Conservation (phyloP, 2,329 filamentous ascomycete genomes). For the Ceratocystis albifundus region DNA sequence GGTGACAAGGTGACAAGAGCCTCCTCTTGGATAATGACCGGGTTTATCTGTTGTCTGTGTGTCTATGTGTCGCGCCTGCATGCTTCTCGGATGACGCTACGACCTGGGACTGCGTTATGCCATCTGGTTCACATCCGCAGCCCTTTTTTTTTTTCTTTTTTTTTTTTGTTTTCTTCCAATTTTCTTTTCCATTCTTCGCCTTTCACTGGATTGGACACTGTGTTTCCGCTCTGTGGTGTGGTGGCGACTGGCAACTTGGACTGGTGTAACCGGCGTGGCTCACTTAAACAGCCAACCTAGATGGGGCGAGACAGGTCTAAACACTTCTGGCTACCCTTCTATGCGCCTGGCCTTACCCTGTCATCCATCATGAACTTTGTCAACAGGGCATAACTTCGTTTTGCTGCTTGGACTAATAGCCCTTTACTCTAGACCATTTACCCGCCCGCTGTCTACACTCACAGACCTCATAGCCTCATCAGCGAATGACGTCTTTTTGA, state of each 20-base stretch:
- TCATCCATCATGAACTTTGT: neutral
- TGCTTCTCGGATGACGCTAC: neutral
- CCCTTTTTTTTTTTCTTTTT: too few relatives aligned
- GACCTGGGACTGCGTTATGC: neutral
- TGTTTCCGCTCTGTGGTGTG: neutral
- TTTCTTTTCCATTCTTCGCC: too few relatives aligned
- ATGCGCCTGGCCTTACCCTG: neutral
- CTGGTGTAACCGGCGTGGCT: slow-evolving; percentile 1
- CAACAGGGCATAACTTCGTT: neutral
- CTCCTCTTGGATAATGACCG: neutral
- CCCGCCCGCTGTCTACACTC: neutral
- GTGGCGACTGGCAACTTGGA: neutral
- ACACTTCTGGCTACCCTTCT: neutral
- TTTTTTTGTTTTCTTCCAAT: too few relatives aligned
- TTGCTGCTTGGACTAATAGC: neutral
- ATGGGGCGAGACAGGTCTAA: neutral
- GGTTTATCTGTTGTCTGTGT: neutral
- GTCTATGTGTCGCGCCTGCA: neutral
- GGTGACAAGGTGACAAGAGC: neutral
- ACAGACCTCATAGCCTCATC: neutral
- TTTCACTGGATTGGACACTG: neutral
- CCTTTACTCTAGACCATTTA: neutral
- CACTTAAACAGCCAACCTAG: neutral
- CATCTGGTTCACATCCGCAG: neutral
- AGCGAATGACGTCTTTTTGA: slow-evolving; percentile 3